Percentiles rank a stretch among this genome's conserved stretches.
Evolutionary conservation across 352 stramenopile species (phyloP).

Genomic region (Phytophthora ramorum): DNA sequence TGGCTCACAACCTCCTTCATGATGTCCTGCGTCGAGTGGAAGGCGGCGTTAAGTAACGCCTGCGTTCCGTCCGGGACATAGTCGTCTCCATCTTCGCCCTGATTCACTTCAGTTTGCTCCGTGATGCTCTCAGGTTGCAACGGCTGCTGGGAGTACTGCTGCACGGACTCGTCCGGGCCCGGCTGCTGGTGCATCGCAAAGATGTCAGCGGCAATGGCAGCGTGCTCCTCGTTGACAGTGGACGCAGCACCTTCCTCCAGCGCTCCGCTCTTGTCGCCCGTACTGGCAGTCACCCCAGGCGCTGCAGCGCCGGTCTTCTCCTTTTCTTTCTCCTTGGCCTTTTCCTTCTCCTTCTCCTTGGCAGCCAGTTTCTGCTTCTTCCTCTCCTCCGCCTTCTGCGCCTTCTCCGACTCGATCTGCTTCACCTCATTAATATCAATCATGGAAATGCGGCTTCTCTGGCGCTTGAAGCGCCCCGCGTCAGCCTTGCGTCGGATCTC

Average conservation of each 20-base stretch:
- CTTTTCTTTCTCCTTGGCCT: slow-evolving; percentile 45
- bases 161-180: slow-evolving; percentile 26
- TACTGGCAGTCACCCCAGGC: slow-evolving; percentile 1
- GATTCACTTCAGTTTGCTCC: slow-evolving; percentile 24
- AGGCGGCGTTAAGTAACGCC: slow-evolving; percentile 67
- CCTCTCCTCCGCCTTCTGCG: slow-evolving; percentile 81
- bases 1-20: slow-evolving; percentile 72
- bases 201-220: slow-evolving; percentile 44
- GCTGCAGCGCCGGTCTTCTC: slow-evolving; percentile 24
- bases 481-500: slow-evolving; percentile 88
- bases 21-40: slow-evolving; percentile 80
- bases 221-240: slow-evolving; percentile 39
- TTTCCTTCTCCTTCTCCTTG: slow-evolving; percentile 50
- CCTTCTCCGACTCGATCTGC: slow-evolving; percentile 89
- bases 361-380: slow-evolving; percentile 73
- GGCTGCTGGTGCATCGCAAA: slow-evolving; percentile 49
- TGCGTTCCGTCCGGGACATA: slow-evolving; percentile 68
- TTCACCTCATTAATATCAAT: slow-evolving; percentile 91
- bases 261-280: slow-evolving; percentile 27
- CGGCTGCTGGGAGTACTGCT: slow-evolving; percentile 32
- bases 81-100: slow-evolving; percentile 24
- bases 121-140: slow-evolving; percentile 18
- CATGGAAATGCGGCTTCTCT: slow-evolving; percentile 87
- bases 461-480: slow-evolving; percentile 81
- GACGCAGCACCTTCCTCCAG: slow-evolving; percentile 9